phyloP scores from a whole-genome alignment of 192 early-diverging fungal species.

The Podila epigama region DNA sequence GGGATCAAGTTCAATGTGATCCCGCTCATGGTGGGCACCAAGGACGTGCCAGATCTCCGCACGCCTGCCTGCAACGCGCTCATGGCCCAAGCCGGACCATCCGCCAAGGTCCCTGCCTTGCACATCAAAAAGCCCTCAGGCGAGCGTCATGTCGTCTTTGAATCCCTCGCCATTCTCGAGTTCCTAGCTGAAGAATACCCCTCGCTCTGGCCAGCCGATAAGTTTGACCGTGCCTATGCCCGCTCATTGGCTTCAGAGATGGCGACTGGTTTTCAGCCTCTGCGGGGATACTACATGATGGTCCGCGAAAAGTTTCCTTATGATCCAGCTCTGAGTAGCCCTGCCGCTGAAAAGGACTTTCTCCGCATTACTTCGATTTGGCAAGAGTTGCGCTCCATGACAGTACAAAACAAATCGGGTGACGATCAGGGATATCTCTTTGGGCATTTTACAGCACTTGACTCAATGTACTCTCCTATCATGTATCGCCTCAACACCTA shows the following conservation, averaged over 20 bases:
- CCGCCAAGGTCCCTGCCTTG: slow-evolving; percentile 37
- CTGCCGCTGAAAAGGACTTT: slow-evolving; percentile 12
- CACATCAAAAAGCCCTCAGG: slow-evolving; percentile 18
- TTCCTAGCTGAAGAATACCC: slow-evolving; percentile 49
- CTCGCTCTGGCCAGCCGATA: slow-evolving; percentile 38
- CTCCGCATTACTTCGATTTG: slow-evolving; percentile 28
- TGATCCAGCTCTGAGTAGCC: slow-evolving; percentile 13
- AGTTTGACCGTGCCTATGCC: slow-evolving; percentile 44
- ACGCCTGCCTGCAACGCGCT: slow-evolving; percentile 9
- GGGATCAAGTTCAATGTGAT: slow-evolving; percentile 23
- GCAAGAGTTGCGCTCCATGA: slow-evolving; percentile 38
- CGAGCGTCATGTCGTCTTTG: slow-evolving; percentile 43
- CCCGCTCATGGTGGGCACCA: slow-evolving; percentile 16
- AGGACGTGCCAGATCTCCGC: slow-evolving; percentile 24
- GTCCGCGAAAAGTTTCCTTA: slow-evolving; percentile 13
- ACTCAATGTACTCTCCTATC: slow-evolving; percentile 50
- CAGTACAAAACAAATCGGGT: slow-evolving; percentile 4
- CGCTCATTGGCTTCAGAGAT: slow-evolving; percentile 46
- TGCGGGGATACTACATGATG: slow-evolving; percentile 46
- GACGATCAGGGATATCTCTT: slow-evolving; percentile 47
- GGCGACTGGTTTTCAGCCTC: slow-evolving; percentile 28
- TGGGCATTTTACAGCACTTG: slow-evolving; percentile 44
- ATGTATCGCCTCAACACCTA: slow-evolving; percentile 30
- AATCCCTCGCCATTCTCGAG: slow-evolving; percentile 46
- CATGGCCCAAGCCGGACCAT: slow-evolving; percentile 34